phyloP scores from a whole-genome alignment of 805 yeast species.

The Blastobotrys robertii region DNA sequence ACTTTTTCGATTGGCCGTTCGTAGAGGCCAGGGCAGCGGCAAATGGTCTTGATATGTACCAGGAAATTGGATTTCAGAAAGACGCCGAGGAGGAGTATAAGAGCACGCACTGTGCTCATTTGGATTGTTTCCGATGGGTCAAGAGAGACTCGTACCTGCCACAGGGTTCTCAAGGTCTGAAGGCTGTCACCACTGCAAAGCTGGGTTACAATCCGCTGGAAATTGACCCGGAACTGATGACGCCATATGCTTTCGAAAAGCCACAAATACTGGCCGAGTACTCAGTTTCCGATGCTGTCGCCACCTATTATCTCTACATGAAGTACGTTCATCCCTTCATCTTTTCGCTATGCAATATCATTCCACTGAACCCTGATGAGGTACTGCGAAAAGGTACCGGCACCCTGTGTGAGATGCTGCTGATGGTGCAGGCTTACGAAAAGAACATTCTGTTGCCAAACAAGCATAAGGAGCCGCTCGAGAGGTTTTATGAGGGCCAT shows the following conservation, averaged over 20 bases:
- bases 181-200: constrained; percentile 94
- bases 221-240: constrained; percentile 95
- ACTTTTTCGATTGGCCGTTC: constrained; percentile 98
- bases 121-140: constrained; percentile 98
- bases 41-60: constrained; percentile 80
- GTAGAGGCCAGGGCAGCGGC: constrained; percentile 78
- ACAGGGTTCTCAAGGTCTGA: constrained; percentile 96
- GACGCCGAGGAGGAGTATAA: constrained; percentile 89
- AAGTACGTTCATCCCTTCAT: constrained; percentile 96
- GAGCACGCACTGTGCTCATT: constrained; percentile 84
- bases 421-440: constrained; percentile 90
- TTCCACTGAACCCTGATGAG: constrained; percentile 95
- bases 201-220: constrained; percentile 95
- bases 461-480: constrained; percentile 89
- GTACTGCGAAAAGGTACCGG: constrained; percentile 96
- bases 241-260: constrained; percentile 89
- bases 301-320: constrained; percentile 90
- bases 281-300: constrained; percentile 99
- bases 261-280: constrained; percentile 92
- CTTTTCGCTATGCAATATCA: constrained; percentile 87
- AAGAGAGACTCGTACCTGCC: constrained; percentile 95
- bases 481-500: constrained; percentile 91
- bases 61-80: constrained; percentile 87
- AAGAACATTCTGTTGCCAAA: constrained; percentile 75
- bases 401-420: constrained; percentile 92